phyloP scores from a whole-genome alignment of 805 yeast genomes.

The Metschnikowia sp. region DNA sequence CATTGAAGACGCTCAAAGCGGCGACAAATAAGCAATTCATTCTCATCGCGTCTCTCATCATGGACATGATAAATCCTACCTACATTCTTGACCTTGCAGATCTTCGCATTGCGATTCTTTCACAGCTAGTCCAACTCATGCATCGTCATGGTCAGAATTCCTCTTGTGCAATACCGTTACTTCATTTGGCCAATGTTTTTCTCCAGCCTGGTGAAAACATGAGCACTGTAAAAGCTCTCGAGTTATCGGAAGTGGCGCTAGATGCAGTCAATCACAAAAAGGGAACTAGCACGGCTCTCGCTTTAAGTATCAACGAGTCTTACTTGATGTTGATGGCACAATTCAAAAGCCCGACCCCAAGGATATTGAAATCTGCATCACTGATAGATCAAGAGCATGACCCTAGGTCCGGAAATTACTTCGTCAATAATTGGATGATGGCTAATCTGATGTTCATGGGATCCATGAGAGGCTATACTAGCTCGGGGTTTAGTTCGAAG shows the following conservation, averaged over 20 bases:
- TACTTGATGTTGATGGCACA: constrained; percentile 42
- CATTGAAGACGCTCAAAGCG: constrained; percentile 20
- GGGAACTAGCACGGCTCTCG: constrained; percentile 31
- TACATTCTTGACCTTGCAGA: constrained; percentile 23
- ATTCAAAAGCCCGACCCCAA: constrained; percentile 38
- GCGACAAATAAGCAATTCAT: constrained; percentile 26
- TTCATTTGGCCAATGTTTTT: constrained; percentile 36
- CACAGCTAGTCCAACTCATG: constrained; percentile 33
- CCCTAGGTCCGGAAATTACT: constrained; percentile 4
- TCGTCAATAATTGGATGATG: constrained; percentile 8
- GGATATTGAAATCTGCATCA: constrained; percentile 25
- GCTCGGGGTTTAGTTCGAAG: constrained; percentile 7
- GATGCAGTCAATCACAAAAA: constrained; percentile 31
- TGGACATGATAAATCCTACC: constrained; percentile 36
- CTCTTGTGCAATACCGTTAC: constrained; percentile 36
- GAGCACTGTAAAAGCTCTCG: constrained; percentile 37
- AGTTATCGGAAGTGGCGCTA: constrained; percentile 40
- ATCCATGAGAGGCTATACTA: constrained; percentile 12
- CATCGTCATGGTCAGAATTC: constrained; percentile 39
- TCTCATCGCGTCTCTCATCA: constrained; percentile 39
- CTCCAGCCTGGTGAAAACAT: constrained; percentile 25
- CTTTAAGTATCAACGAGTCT: constrained; percentile 38
- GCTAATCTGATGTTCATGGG: constrained; percentile 11
- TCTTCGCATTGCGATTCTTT: constrained; percentile 30
- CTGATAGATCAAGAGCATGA: constrained; percentile 5